Evolutionary conservation across 1,284 basidiomycete genomes (phyloP).

Genomic region (Blastosporella zonata): DNA sequence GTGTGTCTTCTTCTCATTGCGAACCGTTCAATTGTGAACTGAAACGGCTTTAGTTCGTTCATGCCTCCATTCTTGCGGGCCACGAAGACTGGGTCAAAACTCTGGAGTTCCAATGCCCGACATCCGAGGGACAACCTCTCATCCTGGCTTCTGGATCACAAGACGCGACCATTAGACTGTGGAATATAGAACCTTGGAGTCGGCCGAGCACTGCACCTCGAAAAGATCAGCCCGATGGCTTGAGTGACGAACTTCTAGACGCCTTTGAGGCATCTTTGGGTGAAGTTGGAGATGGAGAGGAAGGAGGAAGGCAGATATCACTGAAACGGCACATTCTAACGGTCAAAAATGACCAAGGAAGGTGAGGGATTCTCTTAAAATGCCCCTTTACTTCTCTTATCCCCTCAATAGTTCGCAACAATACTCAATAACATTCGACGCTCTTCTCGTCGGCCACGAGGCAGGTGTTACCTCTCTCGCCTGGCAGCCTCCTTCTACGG

Average conservation of each 20-base stretch:
- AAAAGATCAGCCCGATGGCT: conserved; percentile 23
- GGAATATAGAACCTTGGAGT: conserved; percentile 64
- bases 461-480: conserved; percentile 83
- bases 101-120: conserved; percentile 59
- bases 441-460: conserved; percentile 90
- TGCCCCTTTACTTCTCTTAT: conserved; percentile 13
- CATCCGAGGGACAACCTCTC: conserved; percentile 35
- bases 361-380: conserved; percentile 35
- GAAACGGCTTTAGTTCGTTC: conserved; percentile 48
- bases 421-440: conserved; percentile 84
- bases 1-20: conserved; percentile 30
- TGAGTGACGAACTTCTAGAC: conserved; percentile 76
- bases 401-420: conserved; percentile 44
- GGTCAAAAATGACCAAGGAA: conserved; percentile 49
- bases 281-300: conserved; percentile 60
- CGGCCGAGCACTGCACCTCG: conserved; percentile 21
- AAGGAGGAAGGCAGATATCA: conserved; percentile 80
- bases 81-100: conserved; percentile 94
- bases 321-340: conserved; percentile 78
- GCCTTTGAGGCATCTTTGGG: conserved; percentile 83
- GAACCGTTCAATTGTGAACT: conserved; percentile 6
- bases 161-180: conserved; percentile 87
- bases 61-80: conserved; percentile 67
- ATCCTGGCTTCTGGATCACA: conserved; percentile 88
- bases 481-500: conserved; percentile 59